These are phyloP conservation scores for Lathyrus aphaca DNA, from an alignment of 306 rosid genomes.

Conservation along the genomic window DNA sequence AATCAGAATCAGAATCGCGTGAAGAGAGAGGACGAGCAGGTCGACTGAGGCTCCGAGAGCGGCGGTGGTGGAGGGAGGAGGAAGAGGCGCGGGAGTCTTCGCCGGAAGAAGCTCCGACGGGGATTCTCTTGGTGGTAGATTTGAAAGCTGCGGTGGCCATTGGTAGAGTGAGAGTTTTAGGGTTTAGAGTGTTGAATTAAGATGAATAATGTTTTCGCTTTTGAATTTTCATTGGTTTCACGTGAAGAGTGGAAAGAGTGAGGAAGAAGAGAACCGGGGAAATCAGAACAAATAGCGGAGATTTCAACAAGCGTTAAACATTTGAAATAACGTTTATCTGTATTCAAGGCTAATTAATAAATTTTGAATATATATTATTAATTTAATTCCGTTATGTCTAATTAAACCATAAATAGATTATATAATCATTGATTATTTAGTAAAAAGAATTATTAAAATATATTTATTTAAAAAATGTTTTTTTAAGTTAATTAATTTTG, in stretches of 20 bases:
- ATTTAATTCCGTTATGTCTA: no score
- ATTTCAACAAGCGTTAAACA: neutral
- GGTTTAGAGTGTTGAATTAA: neutral
- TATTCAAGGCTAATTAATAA: neutral
- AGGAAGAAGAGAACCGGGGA: neutral
- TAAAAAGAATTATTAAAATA: no score
- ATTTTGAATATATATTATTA: no score
- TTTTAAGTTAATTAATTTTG: no score
- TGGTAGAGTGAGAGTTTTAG: neutral
- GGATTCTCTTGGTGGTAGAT: conserved; percentile 78
- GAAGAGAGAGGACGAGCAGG: conserved; percentile 53
- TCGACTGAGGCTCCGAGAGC: conserved; percentile 89
- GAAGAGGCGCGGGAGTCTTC: conserved; percentile 66
- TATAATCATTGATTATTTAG: no score
- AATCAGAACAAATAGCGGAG: neutral
- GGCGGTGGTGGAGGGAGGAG: conserved; percentile 64
- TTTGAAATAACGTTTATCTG: neutral
- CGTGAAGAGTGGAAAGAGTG: neutral
- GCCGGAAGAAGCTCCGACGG: conserved; percentile 56
- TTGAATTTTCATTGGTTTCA: no score
- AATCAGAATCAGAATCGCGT: conserved; percentile 43
- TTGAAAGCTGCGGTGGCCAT: conserved; percentile 98
- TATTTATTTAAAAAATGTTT: no score
- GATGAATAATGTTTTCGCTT: no score
- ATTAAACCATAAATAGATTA: no score